phyloP scores from a whole-genome alignment of 169 alveolate species.

The Toxoplasma gondii region DNA sequence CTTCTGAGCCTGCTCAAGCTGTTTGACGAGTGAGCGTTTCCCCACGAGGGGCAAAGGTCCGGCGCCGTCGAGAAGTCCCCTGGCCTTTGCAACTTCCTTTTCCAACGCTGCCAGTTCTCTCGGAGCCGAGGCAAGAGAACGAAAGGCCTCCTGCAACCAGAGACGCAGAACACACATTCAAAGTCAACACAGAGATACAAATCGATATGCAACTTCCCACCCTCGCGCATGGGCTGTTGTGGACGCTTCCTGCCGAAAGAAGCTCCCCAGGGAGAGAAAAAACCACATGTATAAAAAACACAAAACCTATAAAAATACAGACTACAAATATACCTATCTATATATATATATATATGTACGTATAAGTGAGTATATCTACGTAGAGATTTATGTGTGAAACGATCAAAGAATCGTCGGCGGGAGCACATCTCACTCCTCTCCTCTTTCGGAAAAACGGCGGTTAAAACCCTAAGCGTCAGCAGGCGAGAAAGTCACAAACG shows the following conservation, averaged over 20 bases:
- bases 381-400: too few species aligned
- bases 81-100: slow-evolving; percentile 57
- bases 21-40: slow-evolving; percentile 52
- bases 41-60: slow-evolving; percentile 46
- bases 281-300: too few species aligned
- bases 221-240: too few species aligned
- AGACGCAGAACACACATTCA: not conserved
- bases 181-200: not conserved
- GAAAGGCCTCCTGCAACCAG: not conserved
- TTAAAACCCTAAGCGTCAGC: too few species aligned
- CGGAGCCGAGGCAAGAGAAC: not conserved
- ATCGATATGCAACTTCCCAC: too few species aligned
- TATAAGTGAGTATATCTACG: not conserved
- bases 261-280: too few species aligned
- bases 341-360: too few species aligned
- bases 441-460: too few species aligned
- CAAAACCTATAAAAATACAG: not conserved
- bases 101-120: slow-evolving; percentile 41
- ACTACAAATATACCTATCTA: not conserved
- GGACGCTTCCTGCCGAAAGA: too few species aligned
- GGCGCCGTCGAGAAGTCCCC: slow-evolving; percentile 47
- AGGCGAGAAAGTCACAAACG: too few species aligned
- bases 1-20: slow-evolving; percentile 61
- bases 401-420: too few species aligned
- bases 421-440: too few species aligned